phyloP scores from a whole-genome alignment of 2,329 filamentous ascomycete species.

The Ilyonectria destructans region DNA sequence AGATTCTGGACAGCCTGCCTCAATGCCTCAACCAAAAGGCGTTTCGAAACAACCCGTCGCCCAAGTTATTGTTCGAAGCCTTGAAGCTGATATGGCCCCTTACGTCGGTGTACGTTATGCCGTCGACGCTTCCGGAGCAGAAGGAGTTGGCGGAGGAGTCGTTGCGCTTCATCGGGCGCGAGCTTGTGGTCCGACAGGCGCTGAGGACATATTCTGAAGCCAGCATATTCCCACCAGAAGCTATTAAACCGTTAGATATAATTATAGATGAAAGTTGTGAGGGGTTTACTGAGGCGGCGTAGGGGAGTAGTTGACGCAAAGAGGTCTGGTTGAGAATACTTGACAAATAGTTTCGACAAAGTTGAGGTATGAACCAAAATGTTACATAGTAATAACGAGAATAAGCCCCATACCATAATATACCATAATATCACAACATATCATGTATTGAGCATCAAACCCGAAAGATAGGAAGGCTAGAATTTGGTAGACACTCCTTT shows the following conservation, averaged over 20 bases:
- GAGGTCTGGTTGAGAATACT: no score
- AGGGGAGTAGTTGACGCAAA: no score
- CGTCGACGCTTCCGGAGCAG: slow-evolving; percentile 50
- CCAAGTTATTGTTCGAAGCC: slow-evolving; percentile 55
- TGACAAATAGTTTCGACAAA: no score
- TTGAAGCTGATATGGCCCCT: slow-evolving; percentile 59
- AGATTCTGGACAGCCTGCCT: slow-evolving; percentile 50
- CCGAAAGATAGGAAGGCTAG: no score
- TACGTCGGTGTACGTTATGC: slow-evolving; percentile 50
- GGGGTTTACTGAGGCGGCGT: no score
- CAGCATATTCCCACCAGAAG: slow-evolving; percentile 47
- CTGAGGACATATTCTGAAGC: slow-evolving; percentile 45
- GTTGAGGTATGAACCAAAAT: no score
- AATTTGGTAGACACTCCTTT: no score
- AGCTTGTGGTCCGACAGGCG: slow-evolving; percentile 58
- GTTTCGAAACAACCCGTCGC: slow-evolving; percentile 48
- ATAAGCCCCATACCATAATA: no score
- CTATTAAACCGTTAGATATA: slow-evolving; percentile 43
- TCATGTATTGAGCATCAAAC: no score
- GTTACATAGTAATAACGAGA: no score
- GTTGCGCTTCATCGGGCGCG: slow-evolving; percentile 54
- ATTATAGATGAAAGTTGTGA: slow-evolving; percentile 38
- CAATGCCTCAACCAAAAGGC: slow-evolving; percentile 46
- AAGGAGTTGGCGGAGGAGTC: slow-evolving; percentile 47
- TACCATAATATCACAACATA: no score